Conservation (phyloP, 2,329 filamentous ascomycete species). For the Penicillium sp. region DNA sequence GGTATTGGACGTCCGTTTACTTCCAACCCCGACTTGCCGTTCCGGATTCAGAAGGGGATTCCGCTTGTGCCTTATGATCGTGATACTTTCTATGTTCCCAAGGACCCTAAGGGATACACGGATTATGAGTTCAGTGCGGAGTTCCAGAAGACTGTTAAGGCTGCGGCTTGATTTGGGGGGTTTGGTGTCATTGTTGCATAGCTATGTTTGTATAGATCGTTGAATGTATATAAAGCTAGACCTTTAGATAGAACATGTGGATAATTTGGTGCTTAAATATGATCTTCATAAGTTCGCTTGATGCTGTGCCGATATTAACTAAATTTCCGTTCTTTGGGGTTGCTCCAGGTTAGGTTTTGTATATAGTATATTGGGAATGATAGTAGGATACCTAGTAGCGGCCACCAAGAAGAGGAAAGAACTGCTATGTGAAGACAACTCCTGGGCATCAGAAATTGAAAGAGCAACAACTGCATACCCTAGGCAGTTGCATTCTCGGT, state of each 20-base stretch:
- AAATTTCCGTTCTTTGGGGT: conserved; percentile 57
- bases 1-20: conserved; percentile 46
- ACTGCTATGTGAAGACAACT: too few species aligned
- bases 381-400: too few species aligned
- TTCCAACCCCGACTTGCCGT: conserved; percentile 48
- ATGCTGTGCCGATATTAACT: conserved; percentile 57
- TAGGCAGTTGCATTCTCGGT: too few species aligned
- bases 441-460: too few species aligned
- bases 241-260: not conserved
- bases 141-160: conserved; percentile 27
- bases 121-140: conserved; percentile 38
- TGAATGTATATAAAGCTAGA: not conserved
- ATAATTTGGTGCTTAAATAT: conserved; percentile 35
- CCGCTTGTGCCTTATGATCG: conserved; percentile 41
- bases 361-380: not conserved
- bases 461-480: too few species aligned
- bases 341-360: conserved; percentile 46
- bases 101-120: conserved; percentile 40
- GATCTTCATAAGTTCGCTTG: conserved; percentile 40
- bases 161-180: conserved; percentile 17
- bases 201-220: conserved; percentile 3
- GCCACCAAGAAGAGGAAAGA: too few species aligned
- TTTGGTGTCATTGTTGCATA: conserved; percentile 12
- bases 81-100: conserved; percentile 41
- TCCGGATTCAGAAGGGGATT: conserved; percentile 40